These are phyloP conservation scores for Podospora conica DNA, from an alignment of 495 filamentous ascomycete genomes.

Conservation along the genomic window DNA sequence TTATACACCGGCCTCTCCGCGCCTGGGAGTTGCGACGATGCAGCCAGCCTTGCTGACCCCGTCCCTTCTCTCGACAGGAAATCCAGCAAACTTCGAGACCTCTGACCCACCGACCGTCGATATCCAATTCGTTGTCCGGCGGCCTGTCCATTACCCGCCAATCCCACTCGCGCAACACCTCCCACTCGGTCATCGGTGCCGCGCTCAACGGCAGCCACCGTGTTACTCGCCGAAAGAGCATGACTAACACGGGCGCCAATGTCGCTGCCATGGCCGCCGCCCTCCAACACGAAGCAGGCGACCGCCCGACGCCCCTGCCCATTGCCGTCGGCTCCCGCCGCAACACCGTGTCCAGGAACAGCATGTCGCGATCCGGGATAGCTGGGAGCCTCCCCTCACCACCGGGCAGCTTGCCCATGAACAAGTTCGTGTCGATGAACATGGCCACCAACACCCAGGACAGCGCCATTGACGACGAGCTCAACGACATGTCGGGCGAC, in stretches of 20 bases:
- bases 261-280: conserved; percentile 62
- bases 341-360: conserved; percentile 46
- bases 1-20: conserved; percentile 24
- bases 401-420: conserved; percentile 44
- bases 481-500: conserved; percentile 50
- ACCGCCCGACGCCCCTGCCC: conserved; percentile 48
- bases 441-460: conserved; percentile 41
- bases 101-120: conserved; percentile 45
- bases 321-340: conserved; percentile 43
- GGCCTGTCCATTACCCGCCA: conserved; percentile 39
- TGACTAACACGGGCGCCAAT: conserved; percentile 67
- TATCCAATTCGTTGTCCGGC: conserved; percentile 34
- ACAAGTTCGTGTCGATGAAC: conserved; percentile 34
- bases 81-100: conserved; percentile 44
- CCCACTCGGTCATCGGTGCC: conserved; percentile 63
- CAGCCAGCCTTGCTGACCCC: conserved; percentile 33
- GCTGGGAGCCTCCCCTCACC: conserved; percentile 54
- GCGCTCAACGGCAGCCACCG: conserved; percentile 76
- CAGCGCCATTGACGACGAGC: conserved; percentile 54
- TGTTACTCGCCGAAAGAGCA: conserved; percentile 89
- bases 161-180: conserved; percentile 66
- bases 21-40: conserved; percentile 13
- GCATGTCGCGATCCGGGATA: conserved; percentile 35
- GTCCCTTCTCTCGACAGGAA: conserved; percentile 35
- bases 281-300: conserved; percentile 51